A percentile compares a stretch with the other conserved stretches of the same genome.
These are phyloP conservation scores for Fragilaria radians DNA, from an alignment of 108 stramenopile genomes.

Conservation along the genomic window DNA sequence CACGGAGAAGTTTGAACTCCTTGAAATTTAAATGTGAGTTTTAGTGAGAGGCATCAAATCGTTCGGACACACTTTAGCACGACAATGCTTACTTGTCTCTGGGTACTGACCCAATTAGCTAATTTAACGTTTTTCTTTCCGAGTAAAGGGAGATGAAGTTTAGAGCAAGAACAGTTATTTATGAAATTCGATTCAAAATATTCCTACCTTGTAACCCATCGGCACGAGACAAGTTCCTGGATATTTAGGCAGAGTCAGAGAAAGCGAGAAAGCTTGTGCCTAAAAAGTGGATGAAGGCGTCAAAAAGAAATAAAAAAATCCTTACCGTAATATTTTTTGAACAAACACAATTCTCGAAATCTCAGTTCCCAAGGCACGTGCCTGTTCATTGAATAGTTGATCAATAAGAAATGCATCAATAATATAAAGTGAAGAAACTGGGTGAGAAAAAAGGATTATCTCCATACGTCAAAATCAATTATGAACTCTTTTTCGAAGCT, in stretches of 20 bases:
- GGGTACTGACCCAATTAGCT: conserved; percentile 2
- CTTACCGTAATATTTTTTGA: not conserved
- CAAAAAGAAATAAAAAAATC: not conserved
- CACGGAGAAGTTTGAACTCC: conserved; percentile 22
- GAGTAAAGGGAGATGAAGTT: not conserved
- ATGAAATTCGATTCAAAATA: too few relatives aligned
- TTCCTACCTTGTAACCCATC: not conserved
- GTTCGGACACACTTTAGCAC: not conserved
- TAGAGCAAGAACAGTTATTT: too few relatives aligned
- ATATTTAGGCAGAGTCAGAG: not conserved
- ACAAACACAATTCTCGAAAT: conserved; percentile 7
- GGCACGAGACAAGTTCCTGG: not conserved
- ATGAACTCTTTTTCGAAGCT: not conserved
- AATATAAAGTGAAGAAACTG: too few relatives aligned
- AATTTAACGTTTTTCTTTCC: not conserved
- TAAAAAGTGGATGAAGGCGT: not conserved
- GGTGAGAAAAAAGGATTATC: too few relatives aligned
- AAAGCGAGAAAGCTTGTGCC: not conserved
- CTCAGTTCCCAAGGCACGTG: conserved; percentile 18
- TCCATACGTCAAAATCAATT: too few relatives aligned
- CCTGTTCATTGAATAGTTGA: too few relatives aligned
- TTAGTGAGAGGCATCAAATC: not conserved
- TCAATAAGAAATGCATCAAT: too few relatives aligned
- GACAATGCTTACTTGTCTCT: not conserved
- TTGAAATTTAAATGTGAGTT: not conserved